phyloP scores from a whole-genome alignment of 192 early-diverging fungal genomes.

The Thamnidium elegans region DNA sequence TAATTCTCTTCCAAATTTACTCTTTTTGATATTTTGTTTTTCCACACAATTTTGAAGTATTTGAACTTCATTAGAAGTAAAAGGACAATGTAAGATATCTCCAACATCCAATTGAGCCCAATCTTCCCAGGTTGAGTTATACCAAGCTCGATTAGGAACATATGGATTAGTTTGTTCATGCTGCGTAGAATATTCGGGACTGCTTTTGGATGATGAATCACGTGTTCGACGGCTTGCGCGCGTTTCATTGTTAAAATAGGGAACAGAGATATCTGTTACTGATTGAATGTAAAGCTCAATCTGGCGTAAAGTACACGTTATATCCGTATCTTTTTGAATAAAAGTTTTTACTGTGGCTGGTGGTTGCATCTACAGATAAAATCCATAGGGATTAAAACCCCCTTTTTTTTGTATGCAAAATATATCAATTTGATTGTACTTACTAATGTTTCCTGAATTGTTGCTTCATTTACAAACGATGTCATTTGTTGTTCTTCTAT shows the following conservation, averaged over 20 bases:
- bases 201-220: neutral
- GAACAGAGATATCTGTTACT: neutral
- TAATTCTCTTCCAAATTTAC: neutral
- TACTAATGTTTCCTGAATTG: no score
- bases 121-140: conserved; percentile 25
- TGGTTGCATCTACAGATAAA: no score
- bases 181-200: neutral
- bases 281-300: conserved; percentile 3
- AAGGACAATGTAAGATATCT: conserved; percentile 16
- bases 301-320: no score
- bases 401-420: no score
- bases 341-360: no score
- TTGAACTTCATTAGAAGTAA: conserved; percentile 3
- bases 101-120: conserved; percentile 23
- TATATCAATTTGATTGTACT: no score
- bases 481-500: no score
- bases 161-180: conserved; percentile 4
- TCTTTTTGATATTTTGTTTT: neutral
- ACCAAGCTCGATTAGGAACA: conserved; percentile 16
- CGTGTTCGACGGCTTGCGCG: neutral
- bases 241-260: neutral
- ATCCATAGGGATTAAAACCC: no score
- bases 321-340: no score
- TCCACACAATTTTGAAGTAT: neutral
- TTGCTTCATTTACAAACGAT: no score